Evolutionary conservation across 148 eudicot species (phyloP).

Genomic region (Spergularia marina): DNA sequence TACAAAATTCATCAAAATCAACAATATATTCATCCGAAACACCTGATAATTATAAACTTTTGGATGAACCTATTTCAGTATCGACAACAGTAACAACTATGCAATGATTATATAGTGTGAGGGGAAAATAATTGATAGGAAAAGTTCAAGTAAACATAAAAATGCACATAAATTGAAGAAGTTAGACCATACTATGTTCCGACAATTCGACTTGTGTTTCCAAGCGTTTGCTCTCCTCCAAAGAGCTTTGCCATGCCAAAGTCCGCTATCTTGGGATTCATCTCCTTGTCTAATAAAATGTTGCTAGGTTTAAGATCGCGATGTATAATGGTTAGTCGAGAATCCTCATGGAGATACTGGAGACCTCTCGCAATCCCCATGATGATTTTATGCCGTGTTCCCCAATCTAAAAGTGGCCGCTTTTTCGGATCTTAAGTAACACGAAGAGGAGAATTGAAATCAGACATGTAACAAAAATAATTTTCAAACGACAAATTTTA

Average conservation of each 20-base stretch:
- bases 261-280: constrained; percentile 61
- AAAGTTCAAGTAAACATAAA: no score
- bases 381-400: constrained; percentile 22
- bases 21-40: no score
- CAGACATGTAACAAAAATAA: no score
- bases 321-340: constrained; percentile 26
- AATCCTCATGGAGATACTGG: constrained; percentile 38
- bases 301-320: constrained; percentile 67
- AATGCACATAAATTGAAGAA: not conserved
- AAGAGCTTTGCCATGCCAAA: constrained; percentile 65
- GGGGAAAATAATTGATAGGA: no score
- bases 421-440: constrained; percentile 6
- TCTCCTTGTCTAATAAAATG: constrained; percentile 54
- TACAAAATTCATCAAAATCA: no score
- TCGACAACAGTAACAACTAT: no score
- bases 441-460: not conserved
- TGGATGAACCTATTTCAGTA: no score
- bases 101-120: no score
- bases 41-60: no score
- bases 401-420: constrained; percentile 25
- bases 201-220: constrained; percentile 45
- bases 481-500: no score
- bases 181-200: constrained; percentile 22
- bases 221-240: constrained; percentile 47
- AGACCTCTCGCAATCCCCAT: constrained; percentile 34